These are phyloP conservation scores for Graphium sp. DNA, from an alignment of 2,329 filamentous ascomycete genomes.

Conservation along the genomic window DNA sequence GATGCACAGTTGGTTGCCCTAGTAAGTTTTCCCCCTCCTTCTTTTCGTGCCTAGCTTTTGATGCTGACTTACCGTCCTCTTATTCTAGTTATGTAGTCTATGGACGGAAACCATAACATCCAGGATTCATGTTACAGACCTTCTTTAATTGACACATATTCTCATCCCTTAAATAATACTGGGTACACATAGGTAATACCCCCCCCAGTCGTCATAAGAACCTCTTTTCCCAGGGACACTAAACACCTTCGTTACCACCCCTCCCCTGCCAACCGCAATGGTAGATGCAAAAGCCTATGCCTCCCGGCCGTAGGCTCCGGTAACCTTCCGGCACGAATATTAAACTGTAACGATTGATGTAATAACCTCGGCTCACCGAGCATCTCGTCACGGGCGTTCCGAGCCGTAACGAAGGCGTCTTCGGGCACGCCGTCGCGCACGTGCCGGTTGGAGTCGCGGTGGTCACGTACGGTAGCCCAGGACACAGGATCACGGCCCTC, in stretches of 20 bases:
- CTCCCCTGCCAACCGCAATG: constrained; percentile 16
- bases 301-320: constrained; percentile 15
- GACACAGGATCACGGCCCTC: constrained; percentile 18
- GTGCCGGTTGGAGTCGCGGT: constrained; percentile 28
- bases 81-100: too few relatives aligned
- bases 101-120: too few relatives aligned
- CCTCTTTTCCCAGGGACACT: too few relatives aligned
- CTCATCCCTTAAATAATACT: too few relatives aligned
- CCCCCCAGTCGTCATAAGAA: too few relatives aligned
- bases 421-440: constrained; percentile 21
- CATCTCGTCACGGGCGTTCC: constrained; percentile 22
- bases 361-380: constrained; percentile 27
- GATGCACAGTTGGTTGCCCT: too few relatives aligned
- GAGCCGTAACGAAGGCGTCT: constrained; percentile 24
- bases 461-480: constrained; percentile 25
- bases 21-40: too few relatives aligned
- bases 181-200: too few relatives aligned
- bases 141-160: too few relatives aligned
- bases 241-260: constrained; percentile 42
- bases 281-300: constrained; percentile 17
- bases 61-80: too few relatives aligned
- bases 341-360: constrained; percentile 33
- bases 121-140: too few relatives aligned
- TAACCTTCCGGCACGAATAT: constrained; percentile 29
- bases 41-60: too few relatives aligned